A percentile compares a stretch with the other conserved stretches of the same genome.
Conservation (phyloP, 257 asterid species). For the Solanum habrochaites region DNA sequence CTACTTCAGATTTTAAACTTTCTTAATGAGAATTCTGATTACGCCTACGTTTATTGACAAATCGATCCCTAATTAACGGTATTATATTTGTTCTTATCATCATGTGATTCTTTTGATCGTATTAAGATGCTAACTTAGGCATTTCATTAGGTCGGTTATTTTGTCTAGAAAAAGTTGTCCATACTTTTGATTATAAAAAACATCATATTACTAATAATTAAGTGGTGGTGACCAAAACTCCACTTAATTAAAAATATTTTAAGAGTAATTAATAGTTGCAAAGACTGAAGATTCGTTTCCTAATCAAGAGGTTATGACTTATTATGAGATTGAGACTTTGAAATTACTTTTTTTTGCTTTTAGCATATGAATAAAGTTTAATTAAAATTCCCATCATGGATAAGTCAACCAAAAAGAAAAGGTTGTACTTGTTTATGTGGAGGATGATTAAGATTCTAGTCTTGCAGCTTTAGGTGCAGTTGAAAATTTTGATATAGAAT, state of each 20-base stretch:
- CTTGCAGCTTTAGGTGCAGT: constrained; percentile 7
- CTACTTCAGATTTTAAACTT: no score
- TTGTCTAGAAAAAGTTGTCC: background rate
- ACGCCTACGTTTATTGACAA: background rate
- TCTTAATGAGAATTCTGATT: no score
- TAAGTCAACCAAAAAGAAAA: background rate
- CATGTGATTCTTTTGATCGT: constrained; percentile 8
- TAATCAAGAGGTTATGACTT: background rate
- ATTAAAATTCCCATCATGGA: constrained; percentile 16
- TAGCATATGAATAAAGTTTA: constrained; percentile 8
- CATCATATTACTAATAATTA: background rate
- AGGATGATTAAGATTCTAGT: constrained; percentile 5
- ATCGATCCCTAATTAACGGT: background rate
- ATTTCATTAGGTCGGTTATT: background rate
- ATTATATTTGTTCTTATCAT: constrained; percentile 1
- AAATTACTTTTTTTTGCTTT: background rate
- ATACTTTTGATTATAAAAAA: background rate
- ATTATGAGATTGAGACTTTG: background rate
- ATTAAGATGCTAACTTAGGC: background rate
- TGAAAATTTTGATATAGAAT: background rate
- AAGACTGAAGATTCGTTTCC: background rate
- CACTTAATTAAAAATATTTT: background rate
- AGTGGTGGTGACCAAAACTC: background rate
- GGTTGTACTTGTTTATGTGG: background rate
- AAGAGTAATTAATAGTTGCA: background rate